Base-by-base conservation (phyloP, 148 eudicot genomes). In the Mesembryanthemum crystallinum region DNA sequence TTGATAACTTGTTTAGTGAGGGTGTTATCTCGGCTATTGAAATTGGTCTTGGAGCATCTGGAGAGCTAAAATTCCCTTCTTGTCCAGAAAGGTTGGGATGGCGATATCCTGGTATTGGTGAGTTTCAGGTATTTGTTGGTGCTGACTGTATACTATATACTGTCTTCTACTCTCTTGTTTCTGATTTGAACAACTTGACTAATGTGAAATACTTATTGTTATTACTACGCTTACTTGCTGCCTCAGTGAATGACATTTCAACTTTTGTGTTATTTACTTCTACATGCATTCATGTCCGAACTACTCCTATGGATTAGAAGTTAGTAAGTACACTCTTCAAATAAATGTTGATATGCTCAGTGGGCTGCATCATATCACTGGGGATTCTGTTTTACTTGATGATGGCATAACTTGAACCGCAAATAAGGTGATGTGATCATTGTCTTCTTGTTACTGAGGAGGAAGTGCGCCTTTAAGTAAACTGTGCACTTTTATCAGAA, bases 101-200 rank as follows among this genome's bases (percentile, higher is more conserved):
- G 90, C 84, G 80, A 78, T 88, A 88, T 79, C 92, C 92, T 74
- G 95, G 95, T 76, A 78, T 90, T 80, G 95, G 94, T 85, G 95
- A 90, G 83, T 90, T 88, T 74, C 95, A 90, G 95, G 94, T 90
- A 89, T 76, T 69, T 77, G 55, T 39, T 79, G 59, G 30, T 79
- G 74, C 64, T 77, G 76, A 70, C 73, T 37, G 58, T 33, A 23
- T 67, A 70, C 73, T 37, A 49, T 33, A 23, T 67, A 67, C 13
- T 24, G 25, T 57, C 30, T 78, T 27, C 43, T 49, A 70, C 37
- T 25, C 20, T 32, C 6, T 33, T 37, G 61, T 57, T 66, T 75
- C 62, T 64, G 63, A 65, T 25, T 75, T 24, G 20, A 33, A 29
- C 59, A 30, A 10, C 39, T 64, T 74, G 49, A 23, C 4, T 32